phyloP scores from a whole-genome alignment of 2,329 filamentous ascomycete species.

The Colletotrichum sp. region DNA sequence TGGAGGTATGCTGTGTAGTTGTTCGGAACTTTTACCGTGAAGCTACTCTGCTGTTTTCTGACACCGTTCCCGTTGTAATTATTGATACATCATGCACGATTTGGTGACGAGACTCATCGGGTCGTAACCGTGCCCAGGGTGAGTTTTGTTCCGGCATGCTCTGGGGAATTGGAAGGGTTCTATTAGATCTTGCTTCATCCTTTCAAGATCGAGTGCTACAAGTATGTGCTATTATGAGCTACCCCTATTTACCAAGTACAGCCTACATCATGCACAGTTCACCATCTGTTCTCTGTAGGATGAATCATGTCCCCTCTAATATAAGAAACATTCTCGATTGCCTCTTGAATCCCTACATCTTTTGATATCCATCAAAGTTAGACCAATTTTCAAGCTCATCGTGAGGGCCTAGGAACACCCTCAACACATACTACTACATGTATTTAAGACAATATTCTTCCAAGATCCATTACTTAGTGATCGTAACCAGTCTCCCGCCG shows the following conservation, averaged over 20 bases:
- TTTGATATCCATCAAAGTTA: not conserved
- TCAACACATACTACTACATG: not conserved
- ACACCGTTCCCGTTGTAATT: not conserved
- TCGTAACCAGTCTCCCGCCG: too few relatives aligned
- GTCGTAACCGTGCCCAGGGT: too few relatives aligned
- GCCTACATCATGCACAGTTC: rapidly evolving
- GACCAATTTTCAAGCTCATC: not conserved
- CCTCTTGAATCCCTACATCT: not conserved
- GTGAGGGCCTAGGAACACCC: not conserved
- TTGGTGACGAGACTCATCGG: not conserved
- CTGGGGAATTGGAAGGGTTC: not conserved
- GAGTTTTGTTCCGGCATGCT: rapidly evolving
- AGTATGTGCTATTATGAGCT: not conserved
- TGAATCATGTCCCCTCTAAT: rapidly evolving
- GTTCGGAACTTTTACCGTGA: too few relatives aligned
- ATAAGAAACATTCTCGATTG: rapidly evolving
- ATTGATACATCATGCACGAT: rapidly evolving
- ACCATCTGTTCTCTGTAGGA: rapidly evolving
- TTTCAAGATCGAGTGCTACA: not conserved
- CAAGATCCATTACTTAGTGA: not conserved
- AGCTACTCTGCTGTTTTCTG: not conserved
- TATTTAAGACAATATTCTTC: rapidly evolving
- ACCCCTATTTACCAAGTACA: not conserved
- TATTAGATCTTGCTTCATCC: not conserved
- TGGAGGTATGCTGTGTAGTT: too few relatives aligned